Conservation (phyloP, 148 eudicot genomes). For the Nyssa sinensis region DNA sequence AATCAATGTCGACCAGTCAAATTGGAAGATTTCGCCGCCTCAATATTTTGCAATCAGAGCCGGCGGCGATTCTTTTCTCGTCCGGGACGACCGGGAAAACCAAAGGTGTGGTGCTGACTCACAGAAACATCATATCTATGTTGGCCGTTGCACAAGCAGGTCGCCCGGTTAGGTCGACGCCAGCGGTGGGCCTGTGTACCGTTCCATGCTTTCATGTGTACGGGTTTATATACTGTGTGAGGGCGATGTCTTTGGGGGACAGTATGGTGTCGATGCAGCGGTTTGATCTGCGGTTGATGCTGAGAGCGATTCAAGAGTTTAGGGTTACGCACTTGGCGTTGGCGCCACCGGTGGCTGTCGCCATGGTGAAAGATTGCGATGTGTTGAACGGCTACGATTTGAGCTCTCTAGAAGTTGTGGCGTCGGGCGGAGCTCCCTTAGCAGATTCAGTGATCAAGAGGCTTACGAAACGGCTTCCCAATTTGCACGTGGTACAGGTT, state of each 20-base stretch:
- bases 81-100: constrained; percentile 31
- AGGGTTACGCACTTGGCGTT: background rate
- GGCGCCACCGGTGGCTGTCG: background rate
- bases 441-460: background rate
- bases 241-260: constrained; percentile 6
- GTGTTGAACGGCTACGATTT: background rate
- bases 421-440: constrained; percentile 2
- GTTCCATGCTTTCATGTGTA: constrained; percentile 15
- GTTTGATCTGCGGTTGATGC: constrained; percentile 5
- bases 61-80: constrained; percentile 29
- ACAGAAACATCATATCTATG: constrained; percentile 20
- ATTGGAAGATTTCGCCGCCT: background rate
- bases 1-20: constrained; percentile 9
- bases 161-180: background rate
- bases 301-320: constrained; percentile 5
- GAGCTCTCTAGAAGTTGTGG: constrained; percentile 9
- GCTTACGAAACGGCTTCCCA: constrained; percentile 1
- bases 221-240: background rate
- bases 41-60: constrained; percentile 2
- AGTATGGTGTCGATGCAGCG: background rate
- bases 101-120: constrained; percentile 30
- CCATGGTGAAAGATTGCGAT: background rate
- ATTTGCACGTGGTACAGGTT: constrained; percentile 1
- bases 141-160: background rate
- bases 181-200: constrained; percentile 3